A percentile compares a stretch with the other conserved stretches of the same genome.
phyloP scores from a whole-genome alignment of 2,329 filamentous ascomycete species.

The Fusarium phyllophilum region DNA sequence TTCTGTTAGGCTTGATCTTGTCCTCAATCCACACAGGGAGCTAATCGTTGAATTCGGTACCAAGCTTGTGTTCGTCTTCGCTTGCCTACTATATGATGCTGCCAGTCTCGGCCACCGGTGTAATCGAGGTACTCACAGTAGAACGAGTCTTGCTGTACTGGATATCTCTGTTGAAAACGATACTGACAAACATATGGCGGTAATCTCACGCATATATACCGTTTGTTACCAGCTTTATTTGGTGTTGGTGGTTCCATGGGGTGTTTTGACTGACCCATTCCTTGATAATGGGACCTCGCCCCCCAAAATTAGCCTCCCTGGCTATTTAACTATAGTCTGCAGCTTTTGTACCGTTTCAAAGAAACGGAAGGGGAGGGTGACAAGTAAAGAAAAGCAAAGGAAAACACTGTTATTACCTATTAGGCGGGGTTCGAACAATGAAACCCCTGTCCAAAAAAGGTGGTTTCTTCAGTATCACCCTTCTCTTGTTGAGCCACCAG shows the following conservation, averaged over 20 bases:
- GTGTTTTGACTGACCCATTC: neutral
- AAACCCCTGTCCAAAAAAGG: neutral
- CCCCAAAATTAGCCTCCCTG: neutral
- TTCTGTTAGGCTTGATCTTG: constrained; percentile 49
- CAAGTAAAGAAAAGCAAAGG: neutral
- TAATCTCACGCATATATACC: neutral
- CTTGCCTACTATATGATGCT: constrained; percentile 40
- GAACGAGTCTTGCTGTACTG: constrained; percentile 49
- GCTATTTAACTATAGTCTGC: neutral
- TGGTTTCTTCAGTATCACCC: neutral
- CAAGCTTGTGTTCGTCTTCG: constrained; percentile 50
- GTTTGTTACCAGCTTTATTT: neutral
- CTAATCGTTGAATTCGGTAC: constrained; percentile 50
- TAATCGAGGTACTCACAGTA: constrained; percentile 46
- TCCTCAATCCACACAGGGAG: constrained; percentile 48
- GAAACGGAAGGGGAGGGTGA: neutral
- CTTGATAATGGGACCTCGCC: neutral
- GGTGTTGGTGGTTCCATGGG: neutral
- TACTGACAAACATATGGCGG: constrained; percentile 50
- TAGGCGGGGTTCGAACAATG: neutral
- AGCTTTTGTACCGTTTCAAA: neutral
- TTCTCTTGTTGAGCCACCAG: neutral
- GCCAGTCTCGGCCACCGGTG: neutral
- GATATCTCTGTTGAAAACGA: constrained; percentile 53
- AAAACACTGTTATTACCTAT: neutral